Evolutionary conservation across 768 basidiomycete genomes (phyloP).

Genomic region (Lactarius psammicola): DNA sequence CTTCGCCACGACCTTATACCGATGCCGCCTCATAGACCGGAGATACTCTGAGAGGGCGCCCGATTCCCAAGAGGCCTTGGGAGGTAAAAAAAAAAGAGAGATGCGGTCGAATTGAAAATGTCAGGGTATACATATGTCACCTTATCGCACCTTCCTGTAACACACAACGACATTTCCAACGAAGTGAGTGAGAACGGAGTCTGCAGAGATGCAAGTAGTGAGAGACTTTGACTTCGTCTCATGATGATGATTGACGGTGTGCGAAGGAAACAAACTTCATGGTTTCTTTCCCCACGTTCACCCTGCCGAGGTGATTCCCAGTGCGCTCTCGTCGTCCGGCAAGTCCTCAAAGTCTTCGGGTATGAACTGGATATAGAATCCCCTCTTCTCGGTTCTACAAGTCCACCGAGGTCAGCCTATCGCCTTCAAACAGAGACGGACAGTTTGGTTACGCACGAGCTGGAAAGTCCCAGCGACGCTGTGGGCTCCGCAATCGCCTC

Average conservation of each 20-base stretch:
- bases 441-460: background rate
- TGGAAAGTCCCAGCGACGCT: constrained; percentile 2
- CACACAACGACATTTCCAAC: background rate
- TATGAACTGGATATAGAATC: constrained; percentile 22
- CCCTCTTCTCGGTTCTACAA: constrained; percentile 13
- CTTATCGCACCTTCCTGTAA: background rate
- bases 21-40: background rate
- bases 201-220: background rate
- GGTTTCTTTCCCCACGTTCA: background rate
- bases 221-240: background rate
- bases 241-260: background rate
- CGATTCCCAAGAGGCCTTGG: background rate
- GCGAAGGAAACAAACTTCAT: background rate
- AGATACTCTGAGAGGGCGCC: background rate
- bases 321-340: constrained; percentile 2
- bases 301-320: background rate
- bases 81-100: background rate
- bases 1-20: background rate
- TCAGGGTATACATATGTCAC: background rate
- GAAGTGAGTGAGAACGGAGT: background rate
- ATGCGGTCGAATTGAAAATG: background rate
- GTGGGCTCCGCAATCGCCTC: constrained; percentile 9
- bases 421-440: background rate
- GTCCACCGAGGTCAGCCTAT: background rate
- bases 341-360: constrained; percentile 15